A percentile compares a stretch with the other conserved stretches of the same genome.
Conservation (phyloP, 2,329 filamentous ascomycete species). For the Plectosphaerella cucumerina region DNA sequence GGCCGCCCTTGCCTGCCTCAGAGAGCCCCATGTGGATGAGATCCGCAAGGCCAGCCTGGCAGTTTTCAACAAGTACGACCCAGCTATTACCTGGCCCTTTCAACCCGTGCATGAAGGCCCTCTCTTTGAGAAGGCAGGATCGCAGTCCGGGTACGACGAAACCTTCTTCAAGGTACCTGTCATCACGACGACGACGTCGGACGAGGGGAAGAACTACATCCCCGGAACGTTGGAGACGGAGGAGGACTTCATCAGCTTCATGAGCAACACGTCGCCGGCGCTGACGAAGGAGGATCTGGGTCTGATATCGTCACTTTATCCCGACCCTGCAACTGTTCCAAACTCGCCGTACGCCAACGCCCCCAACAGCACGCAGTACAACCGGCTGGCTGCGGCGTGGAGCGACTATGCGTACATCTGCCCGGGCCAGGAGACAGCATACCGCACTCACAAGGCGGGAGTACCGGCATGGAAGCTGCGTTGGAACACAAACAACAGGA, state of each 20-base stretch:
- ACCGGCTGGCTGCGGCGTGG: conserved; percentile 37
- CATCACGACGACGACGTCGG: conserved; percentile 29
- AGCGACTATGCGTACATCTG: conserved; percentile 41
- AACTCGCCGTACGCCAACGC: conserved; percentile 29
- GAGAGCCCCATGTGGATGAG: conserved; percentile 24
- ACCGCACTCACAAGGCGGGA: conserved; percentile 25
- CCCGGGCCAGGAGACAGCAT: conserved; percentile 36
- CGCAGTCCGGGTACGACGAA: conserved; percentile 28
- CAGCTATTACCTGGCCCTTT: conserved; percentile 41
- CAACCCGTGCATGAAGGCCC: conserved; percentile 41
- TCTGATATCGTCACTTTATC: conserved; percentile 24
- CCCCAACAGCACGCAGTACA: conserved; percentile 37
- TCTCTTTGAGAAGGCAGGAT: conserved; percentile 41
- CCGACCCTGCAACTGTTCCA: conserved; percentile 25
- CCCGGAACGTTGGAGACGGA: conserved; percentile 28
- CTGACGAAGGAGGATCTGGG: conserved; percentile 23
- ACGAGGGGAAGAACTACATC: conserved; percentile 29
- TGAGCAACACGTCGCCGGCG: conserved; percentile 26
- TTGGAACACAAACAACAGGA: conserved; percentile 30
- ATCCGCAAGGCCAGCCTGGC: conserved; percentile 33
- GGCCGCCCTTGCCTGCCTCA: conserved; percentile 31
- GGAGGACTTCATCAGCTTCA: conserved; percentile 28
- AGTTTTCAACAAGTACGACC: conserved; percentile 31
- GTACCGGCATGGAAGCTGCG: conserved; percentile 31
- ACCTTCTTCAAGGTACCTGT: conserved; percentile 30